These are phyloP conservation scores for Sclerotinia sclerotiorum DNA, from an alignment of 2,329 filamentous ascomycete genomes.

Conservation along the genomic window DNA sequence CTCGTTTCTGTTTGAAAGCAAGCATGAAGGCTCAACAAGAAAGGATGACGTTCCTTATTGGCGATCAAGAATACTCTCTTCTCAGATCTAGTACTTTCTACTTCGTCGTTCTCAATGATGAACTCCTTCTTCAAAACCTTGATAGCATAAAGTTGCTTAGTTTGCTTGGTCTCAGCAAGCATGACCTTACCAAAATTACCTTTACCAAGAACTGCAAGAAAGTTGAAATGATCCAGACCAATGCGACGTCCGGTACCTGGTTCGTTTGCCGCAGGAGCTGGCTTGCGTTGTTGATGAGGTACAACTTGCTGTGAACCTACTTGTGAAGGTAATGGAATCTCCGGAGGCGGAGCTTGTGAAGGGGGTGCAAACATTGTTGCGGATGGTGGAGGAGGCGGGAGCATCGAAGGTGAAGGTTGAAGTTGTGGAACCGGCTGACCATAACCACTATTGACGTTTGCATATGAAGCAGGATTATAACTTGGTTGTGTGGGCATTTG, in stretches of 20 bases:
- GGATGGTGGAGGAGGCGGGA: constrained; percentile 36
- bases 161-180: constrained; percentile 93
- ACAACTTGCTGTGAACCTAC: constrained; percentile 39
- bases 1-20: constrained; percentile 99
- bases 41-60: constrained; percentile 95
- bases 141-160: constrained; percentile 92
- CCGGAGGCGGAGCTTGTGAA: constrained; percentile 37
- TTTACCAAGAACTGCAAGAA: constrained; percentile 95
- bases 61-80: constrained; percentile 97
- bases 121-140: constrained; percentile 99
- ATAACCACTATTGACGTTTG: constrained; percentile 56
- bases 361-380: constrained; percentile 38
- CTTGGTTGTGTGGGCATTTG: constrained; percentile 55
- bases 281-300: constrained; percentile 48
- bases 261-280: constrained; percentile 68
- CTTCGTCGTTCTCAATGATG: constrained; percentile 99
- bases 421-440: constrained; percentile 44
- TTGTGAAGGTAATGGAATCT: constrained; percentile 22
- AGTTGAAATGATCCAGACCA: constrained; percentile 97
- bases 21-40: constrained; percentile 90
- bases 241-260: constrained; percentile 79
- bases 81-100: constrained; percentile 95
- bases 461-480: constrained; percentile 79
- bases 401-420: constrained; percentile 28
- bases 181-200: constrained; percentile 99